Base-by-base conservation (phyloP, 176 grass and related monocot genomes). In the Triticum timopheevii region DNA sequence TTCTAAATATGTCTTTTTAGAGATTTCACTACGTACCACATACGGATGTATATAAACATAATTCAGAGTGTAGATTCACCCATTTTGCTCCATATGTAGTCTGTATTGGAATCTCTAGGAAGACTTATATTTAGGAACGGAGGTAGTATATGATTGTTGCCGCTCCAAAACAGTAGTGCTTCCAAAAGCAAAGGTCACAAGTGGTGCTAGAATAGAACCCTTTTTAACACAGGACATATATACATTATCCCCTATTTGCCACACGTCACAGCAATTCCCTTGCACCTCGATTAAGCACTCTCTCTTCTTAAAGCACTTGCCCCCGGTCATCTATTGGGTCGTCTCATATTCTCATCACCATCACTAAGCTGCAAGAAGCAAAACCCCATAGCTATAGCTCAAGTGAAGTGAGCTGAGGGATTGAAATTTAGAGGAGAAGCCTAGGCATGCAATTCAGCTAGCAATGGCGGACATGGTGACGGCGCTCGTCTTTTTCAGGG, bases 381-480 rank as follows among this genome's bases (percentile, higher is more conserved):
- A 49, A 10, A 24, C 1, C 47, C 44, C 13, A 56, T 56, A 30
- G 19, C 73, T 31, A 50, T 31, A 50, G 3, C 44, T 54, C 19
- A n/a, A 61, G 20, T n/a, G 56, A 61, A 61, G 58, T n/a, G 22
- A 61, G 58, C 58, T 61, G 58, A 0, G 10, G 23, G 23, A 61
- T 65, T 10, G 27, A 72, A 9, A 35, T 42, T 13, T 17, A 27
- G 73, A 22, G 50, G 50, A 49, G 44, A 47, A 1, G 13, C 45
- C 44, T 4, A 13, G 45, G 50, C 50, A 27, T 27, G 27, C 27
- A 54, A 56, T 7, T 20, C 47, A 19, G 50, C 50, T 54, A 54
- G 50, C 50, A 82, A 82, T 87, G 79, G 54, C 77, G 90, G 90
- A 94, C 4, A 83, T 82, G 22, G 87, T 94, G 54, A 17, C 58